Base-by-base conservation (phyloP, 148 eudicot genomes). In the Rhododendron simsii region DNA sequence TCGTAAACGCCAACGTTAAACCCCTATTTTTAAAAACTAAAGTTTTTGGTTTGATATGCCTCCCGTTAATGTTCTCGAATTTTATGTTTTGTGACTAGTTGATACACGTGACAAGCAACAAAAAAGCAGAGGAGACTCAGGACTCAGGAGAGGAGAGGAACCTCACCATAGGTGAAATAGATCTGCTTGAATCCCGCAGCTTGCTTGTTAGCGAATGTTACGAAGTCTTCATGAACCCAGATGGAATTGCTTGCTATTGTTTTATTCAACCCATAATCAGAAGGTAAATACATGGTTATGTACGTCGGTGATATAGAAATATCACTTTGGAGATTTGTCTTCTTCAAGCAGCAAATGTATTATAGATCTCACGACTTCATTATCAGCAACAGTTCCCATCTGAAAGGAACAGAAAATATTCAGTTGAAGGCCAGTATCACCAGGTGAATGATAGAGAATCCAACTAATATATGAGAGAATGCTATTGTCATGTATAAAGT, bases 301-400 rank as follows among this genome's bases (percentile, higher is more conserved):
- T 23, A 59, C 59, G 4, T 11, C 55, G 1, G 16, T n/a, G 48
- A 55, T 57, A 26, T 4, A 15, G 18, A n/a, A 20, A n/a, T 8
- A 39, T 78, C 28, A 89, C 63, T 87, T 87, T 28, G 74, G 85
- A 80, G 90, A 83, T 90, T 93, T 96, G 74, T 92, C 93, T 90
- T 96, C 99, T 89, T 95, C 99, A 61, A 94, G 84, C 65, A 96
- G 84, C 91, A 96, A 87, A 86, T 95, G 98, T 71, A 93, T 89
- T 84, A 96, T 95, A 8, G 99, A 96, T 87, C 91, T 88, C 78
- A 96, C 89, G 28, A 96, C 98, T 91, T 94, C 96, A 85, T 95
- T 91, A 86, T 93, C 87, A 23, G 76, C 90, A 67, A 93, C 86
- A 1, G 84, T 81, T 67, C 82, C 86, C 67, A 80, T 86, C 96